A percentile compares a stretch with the other conserved stretches of the same genome.
These are phyloP conservation scores for Coemansia sp. DNA, from an alignment of 192 early-diverging fungal genomes.

Conservation along the genomic window DNA sequence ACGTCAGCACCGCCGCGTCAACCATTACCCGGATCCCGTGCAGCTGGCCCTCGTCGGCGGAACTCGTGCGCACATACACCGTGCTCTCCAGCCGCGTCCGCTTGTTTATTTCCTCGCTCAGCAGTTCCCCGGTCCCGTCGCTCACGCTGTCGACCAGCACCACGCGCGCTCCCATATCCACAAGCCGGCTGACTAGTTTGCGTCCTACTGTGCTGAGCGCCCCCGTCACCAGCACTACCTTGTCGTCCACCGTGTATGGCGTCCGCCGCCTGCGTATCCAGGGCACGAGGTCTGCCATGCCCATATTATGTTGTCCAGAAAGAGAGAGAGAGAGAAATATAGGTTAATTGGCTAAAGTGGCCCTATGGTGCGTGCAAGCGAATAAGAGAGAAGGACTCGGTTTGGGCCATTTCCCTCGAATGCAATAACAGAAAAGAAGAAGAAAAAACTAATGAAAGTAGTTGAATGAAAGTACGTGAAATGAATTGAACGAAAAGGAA, in stretches of 20 bases:
- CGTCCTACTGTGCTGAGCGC: conserved; percentile 31
- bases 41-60: not conserved
- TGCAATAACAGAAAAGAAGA: too few relatives aligned
- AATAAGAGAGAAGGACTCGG: too few relatives aligned
- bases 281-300: not conserved
- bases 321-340: too few relatives aligned
- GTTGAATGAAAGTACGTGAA: too few relatives aligned
- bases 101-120: conserved; percentile 13
- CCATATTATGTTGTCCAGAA: too few relatives aligned
- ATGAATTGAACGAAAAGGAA: too few relatives aligned
- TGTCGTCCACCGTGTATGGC: conserved; percentile 18
- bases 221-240: conserved; percentile 39
- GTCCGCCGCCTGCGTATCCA: not conserved
- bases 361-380: too few relatives aligned
- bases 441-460: too few relatives aligned
- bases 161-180: conserved; percentile 17
- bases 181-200: conserved; percentile 12
- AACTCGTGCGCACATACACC: conserved; percentile 25
- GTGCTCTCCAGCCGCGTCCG: not conserved
- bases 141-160: conserved; percentile 18
- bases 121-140: conserved; percentile 31
- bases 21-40: conserved; percentile 33
- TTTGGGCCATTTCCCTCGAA: not conserved
- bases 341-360: too few relatives aligned
- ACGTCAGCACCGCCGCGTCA: conserved; percentile 36